Base-by-base conservation (phyloP, 75 land plant species). In the Picea sitchensis region DNA sequence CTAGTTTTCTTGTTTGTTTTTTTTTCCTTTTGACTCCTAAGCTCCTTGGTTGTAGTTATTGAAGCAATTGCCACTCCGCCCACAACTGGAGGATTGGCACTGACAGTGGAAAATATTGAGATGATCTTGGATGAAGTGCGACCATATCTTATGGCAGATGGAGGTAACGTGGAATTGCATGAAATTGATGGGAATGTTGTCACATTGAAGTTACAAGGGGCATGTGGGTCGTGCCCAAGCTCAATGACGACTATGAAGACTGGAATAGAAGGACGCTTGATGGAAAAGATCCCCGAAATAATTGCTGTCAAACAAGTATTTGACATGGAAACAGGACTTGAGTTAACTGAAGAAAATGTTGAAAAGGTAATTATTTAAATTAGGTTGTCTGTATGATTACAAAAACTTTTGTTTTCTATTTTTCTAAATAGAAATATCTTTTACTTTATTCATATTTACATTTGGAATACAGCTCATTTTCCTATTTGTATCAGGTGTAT, bases 151-250 rank as follows among this genome's bases (percentile, higher is more conserved):
- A 95, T 95, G 93, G 97, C 94, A 6, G 98, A 96, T 79, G 99
- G 99, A 77, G 99, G 99, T 18, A 95, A 96, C 81, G 99, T 96
- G n/a, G 98, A 84, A 14, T 75, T 96, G 79, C 89, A 94, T 77
- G 99, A 96, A 79, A 95, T 96, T 38, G 99, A 96, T 81, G 99
- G 99, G 21, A 84, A 95, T 56, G 87, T 95, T 23, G 99, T 96
- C 63, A 92, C 90, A 57, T 65, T 96, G 73, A 96, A 93, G 85
- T 91, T 96, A 12, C 95, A 96, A 87, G 99, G 98, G 12, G 99
- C 99, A 36, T 96, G 99, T 75, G 99, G 99, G 9, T 96, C 99
- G 13, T 95, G 99, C 81, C 99, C 99, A 14, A 97, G 99, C 88
- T 97, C 99, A 47, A 83, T 94, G 57, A 97, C 93, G 92, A 97